Conservation (phyloP, 495 filamentous ascomycete genomes). For the Xeromyces bisporus region DNA sequence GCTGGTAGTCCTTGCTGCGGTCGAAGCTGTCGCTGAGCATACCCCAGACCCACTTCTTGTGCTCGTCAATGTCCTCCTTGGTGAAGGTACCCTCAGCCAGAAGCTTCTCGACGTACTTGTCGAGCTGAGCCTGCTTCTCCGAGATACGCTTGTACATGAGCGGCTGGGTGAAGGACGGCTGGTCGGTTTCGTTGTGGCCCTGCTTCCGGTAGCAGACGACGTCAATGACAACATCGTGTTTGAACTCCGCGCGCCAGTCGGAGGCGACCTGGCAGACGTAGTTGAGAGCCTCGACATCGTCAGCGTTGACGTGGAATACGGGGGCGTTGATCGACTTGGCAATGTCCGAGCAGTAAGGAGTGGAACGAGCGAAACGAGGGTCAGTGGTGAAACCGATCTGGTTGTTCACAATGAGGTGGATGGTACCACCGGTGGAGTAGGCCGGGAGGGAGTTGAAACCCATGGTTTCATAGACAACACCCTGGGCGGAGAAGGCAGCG, state of each 20-base stretch:
- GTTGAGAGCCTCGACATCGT: slow-evolving; percentile 95
- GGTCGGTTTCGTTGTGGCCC: slow-evolving; percentile 98
- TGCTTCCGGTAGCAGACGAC: slow-evolving; percentile 98
- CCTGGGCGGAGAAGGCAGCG: slow-evolving; percentile 90
- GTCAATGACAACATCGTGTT: slow-evolving; percentile 92
- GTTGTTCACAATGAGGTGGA: slow-evolving; percentile 97
- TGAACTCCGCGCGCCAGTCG: slow-evolving; percentile 96
- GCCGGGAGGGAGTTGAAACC: slow-evolving; percentile 89
- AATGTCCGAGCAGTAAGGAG: slow-evolving; percentile 97
- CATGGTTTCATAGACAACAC: slow-evolving; percentile 95
- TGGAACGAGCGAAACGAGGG: slow-evolving; percentile 89
- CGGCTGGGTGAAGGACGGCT: slow-evolving; percentile 98
- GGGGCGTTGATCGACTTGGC: slow-evolving; percentile 97
- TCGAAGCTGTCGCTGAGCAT: slow-evolving; percentile 96
- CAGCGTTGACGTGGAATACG: slow-evolving; percentile 97
- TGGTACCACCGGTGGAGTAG: slow-evolving; percentile 93
- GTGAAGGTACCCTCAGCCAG: slow-evolving; percentile 84
- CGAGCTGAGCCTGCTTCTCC: slow-evolving; percentile 59
- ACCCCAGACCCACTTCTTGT: slow-evolving; percentile 99
- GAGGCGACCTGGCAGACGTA: slow-evolving; percentile 93
- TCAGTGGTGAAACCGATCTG: slow-evolving; percentile 99
- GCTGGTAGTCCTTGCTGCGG: slow-evolving; percentile 93
- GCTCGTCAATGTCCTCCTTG: slow-evolving; percentile 94
- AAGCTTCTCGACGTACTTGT: slow-evolving; percentile 78
- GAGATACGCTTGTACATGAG: slow-evolving; percentile 97